Conservation (phyloP, 169 alveolate genomes). For the Pseudocohnilembus persalinus region DNA sequence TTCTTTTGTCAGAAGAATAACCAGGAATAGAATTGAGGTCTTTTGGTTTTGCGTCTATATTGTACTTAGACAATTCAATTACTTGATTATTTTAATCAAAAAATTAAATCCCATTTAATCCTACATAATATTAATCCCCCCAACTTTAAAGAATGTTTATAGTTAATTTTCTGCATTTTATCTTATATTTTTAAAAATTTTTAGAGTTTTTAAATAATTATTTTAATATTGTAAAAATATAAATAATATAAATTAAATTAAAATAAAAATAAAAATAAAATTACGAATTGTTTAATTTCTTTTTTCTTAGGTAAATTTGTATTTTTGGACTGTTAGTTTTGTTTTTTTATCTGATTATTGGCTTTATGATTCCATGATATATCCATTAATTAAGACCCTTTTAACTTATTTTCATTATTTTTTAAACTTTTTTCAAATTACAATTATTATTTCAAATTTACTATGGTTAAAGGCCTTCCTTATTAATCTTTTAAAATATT, state of each 20-base stretch:
- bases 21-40: conserved; percentile 70
- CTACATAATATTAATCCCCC: conserved; percentile 76
- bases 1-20: conserved; percentile 60
- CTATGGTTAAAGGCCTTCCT: conserved; percentile 10
- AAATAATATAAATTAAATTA: not conserved
- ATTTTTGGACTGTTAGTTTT: too few relatives aligned
- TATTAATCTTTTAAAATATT: not conserved
- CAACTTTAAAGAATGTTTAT: conserved; percentile 54
- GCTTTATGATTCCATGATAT: not conserved
- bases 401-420: not conserved
- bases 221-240: too few relatives aligned
- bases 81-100: conserved; percentile 48
- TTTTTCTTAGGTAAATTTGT: not conserved
- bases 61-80: conserved; percentile 33
- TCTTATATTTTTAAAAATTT: too few relatives aligned
- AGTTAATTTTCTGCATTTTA: conserved; percentile 48
- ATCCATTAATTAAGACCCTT: not conserved
- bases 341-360: conserved; percentile 8
- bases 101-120: conserved; percentile 66
- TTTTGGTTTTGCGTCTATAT: conserved; percentile 61
- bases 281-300: not conserved
- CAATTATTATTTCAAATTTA: conserved; percentile 12
- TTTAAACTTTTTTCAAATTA: too few relatives aligned
- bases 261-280: not conserved
- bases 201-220: too few relatives aligned